Percentiles rank a stretch among this genome's conserved stretches.
Evolutionary conservation across 73 alveolate genomes (phyloP).

Genomic region (Stentor roeselii): DNA sequence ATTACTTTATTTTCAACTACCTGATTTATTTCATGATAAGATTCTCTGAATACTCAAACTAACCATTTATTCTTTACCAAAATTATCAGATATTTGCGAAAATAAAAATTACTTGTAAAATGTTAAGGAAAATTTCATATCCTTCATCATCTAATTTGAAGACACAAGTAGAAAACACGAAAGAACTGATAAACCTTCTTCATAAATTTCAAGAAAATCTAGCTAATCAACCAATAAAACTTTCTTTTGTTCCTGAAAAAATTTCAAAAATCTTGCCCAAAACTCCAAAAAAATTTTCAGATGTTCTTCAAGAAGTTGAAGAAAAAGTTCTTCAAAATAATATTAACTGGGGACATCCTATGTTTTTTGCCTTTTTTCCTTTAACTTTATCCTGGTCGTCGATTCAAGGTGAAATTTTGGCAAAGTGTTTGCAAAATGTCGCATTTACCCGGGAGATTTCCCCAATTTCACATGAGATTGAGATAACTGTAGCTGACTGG

Average conservation of each 20-base stretch:
- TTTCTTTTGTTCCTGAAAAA: background rate
- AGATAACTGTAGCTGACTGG: conserved; percentile 20
- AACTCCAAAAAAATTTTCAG: background rate
- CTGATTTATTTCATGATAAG: no score
- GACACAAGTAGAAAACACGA: no score
- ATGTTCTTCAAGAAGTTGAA: conserved; percentile 3
- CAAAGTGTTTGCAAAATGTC: background rate
- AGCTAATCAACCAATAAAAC: background rate
- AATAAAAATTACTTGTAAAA: no score
- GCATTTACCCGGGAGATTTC: conserved; percentile 31
- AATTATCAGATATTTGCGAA: no score
- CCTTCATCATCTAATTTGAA: no score
- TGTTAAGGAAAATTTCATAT: no score
- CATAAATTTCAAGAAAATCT: no score
- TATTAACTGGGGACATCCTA: conserved; percentile 36
- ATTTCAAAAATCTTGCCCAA: background rate
- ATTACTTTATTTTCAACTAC: no score
- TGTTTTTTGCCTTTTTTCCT: conserved; percentile 35
- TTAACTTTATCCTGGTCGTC: conserved; percentile 26
- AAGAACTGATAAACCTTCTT: background rate
- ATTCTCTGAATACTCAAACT: no score
- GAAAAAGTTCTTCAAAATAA: background rate
- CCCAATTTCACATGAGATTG: conserved; percentile 26
- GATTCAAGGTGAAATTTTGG: conserved; percentile 17
- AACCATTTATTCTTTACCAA: no score